These are phyloP conservation scores for Agrocybe praecox DNA, from an alignment of 768 basidiomycete species.

Conservation along the genomic window DNA sequence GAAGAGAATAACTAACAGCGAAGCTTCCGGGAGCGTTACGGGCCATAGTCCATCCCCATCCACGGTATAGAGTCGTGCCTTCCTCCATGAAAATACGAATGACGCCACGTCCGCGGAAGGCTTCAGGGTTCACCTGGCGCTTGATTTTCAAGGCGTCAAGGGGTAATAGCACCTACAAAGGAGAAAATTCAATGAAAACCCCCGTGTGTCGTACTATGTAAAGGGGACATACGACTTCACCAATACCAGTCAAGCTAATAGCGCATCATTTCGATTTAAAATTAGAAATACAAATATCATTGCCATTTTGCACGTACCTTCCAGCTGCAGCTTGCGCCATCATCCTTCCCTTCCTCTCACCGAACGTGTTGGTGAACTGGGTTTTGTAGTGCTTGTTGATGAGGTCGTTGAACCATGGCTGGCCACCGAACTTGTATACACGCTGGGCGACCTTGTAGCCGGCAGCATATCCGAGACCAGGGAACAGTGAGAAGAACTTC, in stretches of 20 bases:
- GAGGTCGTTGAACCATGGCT: conserved; percentile 96
- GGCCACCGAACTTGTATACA: conserved; percentile 97
- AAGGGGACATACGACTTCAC: conserved; percentile 78
- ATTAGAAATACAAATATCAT: neutral
- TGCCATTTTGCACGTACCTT: conserved; percentile 58
- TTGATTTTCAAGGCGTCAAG: conserved; percentile 98
- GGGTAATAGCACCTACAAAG: conserved; percentile 79
- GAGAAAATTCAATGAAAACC: neutral
- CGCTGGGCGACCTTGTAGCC: conserved; percentile 96
- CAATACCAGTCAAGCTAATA: conserved; percentile 74
- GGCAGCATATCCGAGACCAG: conserved; percentile 96
- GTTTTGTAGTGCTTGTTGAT: conserved; percentile 81
- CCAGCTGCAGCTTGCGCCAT: conserved; percentile 95
- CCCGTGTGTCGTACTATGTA: neutral
- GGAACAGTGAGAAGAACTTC: conserved; percentile 92
- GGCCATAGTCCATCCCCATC: conserved; percentile 99
- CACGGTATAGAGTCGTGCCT: conserved; percentile 89
- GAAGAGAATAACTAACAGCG: conserved; percentile 59
- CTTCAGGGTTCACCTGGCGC: conserved; percentile 97
- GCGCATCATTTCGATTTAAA: conserved; percentile 5
- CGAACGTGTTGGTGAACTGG: conserved; percentile 82
- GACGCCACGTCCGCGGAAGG: conserved; percentile 93
- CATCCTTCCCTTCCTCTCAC: conserved; percentile 94
- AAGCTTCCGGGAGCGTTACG: conserved; percentile 96
- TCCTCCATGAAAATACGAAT: conserved; percentile 91